A percentile compares a stretch with the other conserved stretches of the same genome.
Evolutionary conservation across 2,329 filamentous ascomycete species (phyloP).

Genomic region (Teratosphaeria epicoccoides): DNA sequence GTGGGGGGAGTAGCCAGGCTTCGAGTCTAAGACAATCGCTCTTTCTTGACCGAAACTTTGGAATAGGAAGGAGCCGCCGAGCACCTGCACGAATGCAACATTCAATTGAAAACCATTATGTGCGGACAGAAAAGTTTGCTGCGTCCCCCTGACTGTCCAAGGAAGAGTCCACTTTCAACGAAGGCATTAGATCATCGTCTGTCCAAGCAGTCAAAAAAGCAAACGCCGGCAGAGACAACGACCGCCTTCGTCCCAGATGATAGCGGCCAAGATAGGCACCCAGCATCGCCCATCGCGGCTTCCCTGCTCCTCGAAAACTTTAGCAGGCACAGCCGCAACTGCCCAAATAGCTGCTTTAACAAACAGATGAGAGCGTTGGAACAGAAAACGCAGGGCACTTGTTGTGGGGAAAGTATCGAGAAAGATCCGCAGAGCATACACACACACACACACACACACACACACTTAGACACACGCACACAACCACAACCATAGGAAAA

Average conservation of each 20-base stretch:
- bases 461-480: slow-evolving; percentile 7
- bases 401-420: slow-evolving; percentile 2
- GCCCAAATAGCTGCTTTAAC: background rate
- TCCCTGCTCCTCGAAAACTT: background rate
- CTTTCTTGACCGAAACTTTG: background rate
- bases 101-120: slow-evolving; percentile 1
- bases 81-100: background rate
- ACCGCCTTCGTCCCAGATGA: background rate
- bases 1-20: no score
- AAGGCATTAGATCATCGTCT: slow-evolving; percentile 1
- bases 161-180: background rate
- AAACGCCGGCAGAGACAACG: background rate
- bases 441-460: slow-evolving; percentile 14
- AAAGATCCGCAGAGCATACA: slow-evolving; percentile 16
- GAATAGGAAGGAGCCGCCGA: background rate
- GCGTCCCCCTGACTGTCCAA: background rate
- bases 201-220: background rate
- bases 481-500: slow-evolving; percentile 1
- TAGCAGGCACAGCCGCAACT: background rate
- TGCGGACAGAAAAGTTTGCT: background rate
- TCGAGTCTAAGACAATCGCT: no score
- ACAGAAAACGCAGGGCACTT: background rate
- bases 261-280: background rate
- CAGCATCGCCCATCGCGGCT: background rate
- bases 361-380: background rate